Percentiles rank a stretch among this genome's conserved stretches.
Evolutionary conservation across 2,329 filamentous ascomycete species (phyloP).

Genomic region (Aspergillus pseudonomiae): DNA sequence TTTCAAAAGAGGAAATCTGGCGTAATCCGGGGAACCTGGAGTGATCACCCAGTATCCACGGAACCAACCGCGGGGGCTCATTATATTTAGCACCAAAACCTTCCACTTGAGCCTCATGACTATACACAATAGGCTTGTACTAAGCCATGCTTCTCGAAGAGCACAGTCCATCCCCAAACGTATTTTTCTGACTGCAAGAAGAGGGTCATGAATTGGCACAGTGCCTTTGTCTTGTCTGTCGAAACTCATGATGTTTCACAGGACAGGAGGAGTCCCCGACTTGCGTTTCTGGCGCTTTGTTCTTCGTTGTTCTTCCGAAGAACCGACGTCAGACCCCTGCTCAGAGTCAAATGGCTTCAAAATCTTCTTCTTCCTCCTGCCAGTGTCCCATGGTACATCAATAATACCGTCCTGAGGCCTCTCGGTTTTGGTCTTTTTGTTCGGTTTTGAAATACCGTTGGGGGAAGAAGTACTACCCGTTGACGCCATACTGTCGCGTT

Average conservation of each 20-base stretch:
- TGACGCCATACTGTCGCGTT: constrained; percentile 42
- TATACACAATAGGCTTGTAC: not conserved
- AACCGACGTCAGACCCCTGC: not conserved
- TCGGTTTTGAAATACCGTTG: constrained; percentile 17
- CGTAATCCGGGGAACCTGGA: not conserved
- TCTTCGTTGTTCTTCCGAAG: not conserved
- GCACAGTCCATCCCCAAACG: not conserved
- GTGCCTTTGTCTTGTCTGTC: not conserved
- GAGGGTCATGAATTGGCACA: not conserved
- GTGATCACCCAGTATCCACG: not conserved
- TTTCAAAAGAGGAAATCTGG: not conserved
- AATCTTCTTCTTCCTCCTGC: not conserved
- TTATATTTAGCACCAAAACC: not conserved
- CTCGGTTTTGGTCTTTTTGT: constrained; percentile 26
- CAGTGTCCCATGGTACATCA: not conserved
- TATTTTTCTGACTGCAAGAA: not conserved
- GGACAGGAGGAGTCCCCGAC: not conserved
- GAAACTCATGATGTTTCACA: not conserved
- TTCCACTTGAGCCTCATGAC: not conserved
- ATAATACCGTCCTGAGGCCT: not conserved
- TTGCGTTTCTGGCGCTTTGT: not conserved
- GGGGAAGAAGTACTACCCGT: constrained; percentile 26
- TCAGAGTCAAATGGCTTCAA: not conserved
- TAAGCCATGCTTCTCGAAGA: not conserved
- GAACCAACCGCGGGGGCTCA: too few relatives aligned